Evolutionary conservation across 192 early-diverging fungal species (phyloP).

Genomic region (Entomortierella lignicola): DNA sequence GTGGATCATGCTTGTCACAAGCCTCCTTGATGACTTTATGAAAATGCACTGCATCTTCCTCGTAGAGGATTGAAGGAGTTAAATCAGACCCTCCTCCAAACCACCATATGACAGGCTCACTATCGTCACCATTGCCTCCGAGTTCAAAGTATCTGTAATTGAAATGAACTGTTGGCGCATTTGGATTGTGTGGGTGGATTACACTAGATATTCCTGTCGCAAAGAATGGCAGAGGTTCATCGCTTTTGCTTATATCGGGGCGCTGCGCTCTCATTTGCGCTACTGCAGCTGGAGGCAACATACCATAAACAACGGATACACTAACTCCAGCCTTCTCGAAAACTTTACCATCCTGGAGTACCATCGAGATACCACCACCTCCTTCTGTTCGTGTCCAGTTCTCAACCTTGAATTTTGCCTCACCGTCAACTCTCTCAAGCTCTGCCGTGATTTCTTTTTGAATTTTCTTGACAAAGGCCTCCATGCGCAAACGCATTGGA

Average conservation of each 20-base stretch:
- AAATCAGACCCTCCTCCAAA: constrained; percentile 97
- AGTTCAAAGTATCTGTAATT: constrained; percentile 99
- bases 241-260: constrained; percentile 61
- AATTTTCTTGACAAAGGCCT: constrained; percentile 76
- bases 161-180: constrained; percentile 94
- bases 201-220: constrained; percentile 92
- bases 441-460: constrained; percentile 80
- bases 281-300: constrained; percentile 79
- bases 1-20: constrained; percentile 87
- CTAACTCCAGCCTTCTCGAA: constrained; percentile 98
- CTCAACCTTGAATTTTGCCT: constrained; percentile 76
- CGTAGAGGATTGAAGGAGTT: constrained; percentile 90
- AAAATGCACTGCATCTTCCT: constrained; percentile 94
- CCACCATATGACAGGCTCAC: constrained; percentile 84
- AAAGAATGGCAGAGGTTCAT: constrained; percentile 79
- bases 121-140: constrained; percentile 58
- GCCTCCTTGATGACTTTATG: constrained; percentile 89
- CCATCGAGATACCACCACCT: constrained; percentile 92
- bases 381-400: constrained; percentile 89
- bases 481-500: constrained; percentile 89
- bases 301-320: constrained; percentile 89
- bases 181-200: constrained; percentile 95
- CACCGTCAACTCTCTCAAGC: constrained; percentile 72
- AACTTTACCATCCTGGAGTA: constrained; percentile 90
- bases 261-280: constrained; percentile 91